A percentile compares a stretch with the other conserved stretches of the same genome.
These are phyloP conservation scores for Brassica rapa DNA, from an alignment of 345 rosid genomes.

Conservation along the genomic window DNA sequence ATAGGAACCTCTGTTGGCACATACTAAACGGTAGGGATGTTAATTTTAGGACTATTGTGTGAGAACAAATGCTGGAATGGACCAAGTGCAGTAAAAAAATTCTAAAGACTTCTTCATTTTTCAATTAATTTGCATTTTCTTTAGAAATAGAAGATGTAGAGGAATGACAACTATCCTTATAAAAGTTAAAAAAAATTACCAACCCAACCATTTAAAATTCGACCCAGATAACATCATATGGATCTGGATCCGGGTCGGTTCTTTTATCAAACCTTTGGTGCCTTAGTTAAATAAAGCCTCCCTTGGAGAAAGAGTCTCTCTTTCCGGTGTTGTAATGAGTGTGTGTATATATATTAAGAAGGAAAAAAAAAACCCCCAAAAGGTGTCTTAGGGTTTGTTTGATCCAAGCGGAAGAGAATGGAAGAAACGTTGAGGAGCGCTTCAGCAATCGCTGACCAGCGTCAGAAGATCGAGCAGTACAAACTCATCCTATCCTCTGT, in stretches of 20 bases:
- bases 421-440: slow-evolving; percentile 77
- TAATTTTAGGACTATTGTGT: no score
- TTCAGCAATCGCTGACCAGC: slow-evolving; percentile 78
- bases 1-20: slow-evolving; percentile 31
- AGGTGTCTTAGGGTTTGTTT: slow-evolving; percentile 40
- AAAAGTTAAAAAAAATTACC: no score
- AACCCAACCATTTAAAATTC: no score
- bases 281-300: background rate
- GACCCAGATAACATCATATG: no score
- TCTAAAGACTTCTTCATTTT: no score
- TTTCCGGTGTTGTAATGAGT: background rate
- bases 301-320: background rate
- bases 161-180: no score
- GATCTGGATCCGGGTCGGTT: no score
- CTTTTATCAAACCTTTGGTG: no score
- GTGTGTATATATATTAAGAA: background rate
- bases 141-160: no score
- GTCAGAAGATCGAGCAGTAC: slow-evolving; percentile 99
- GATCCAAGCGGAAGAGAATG: slow-evolving; percentile 43
- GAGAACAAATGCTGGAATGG: no score
- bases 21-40: background rate
- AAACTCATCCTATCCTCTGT: slow-evolving; percentile 85
- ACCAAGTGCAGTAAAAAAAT: no score
- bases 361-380: background rate
- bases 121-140: no score